These are phyloP conservation scores for Trichophyton verrucosum DNA, from an alignment of 2,329 filamentous ascomycete species.

Conservation along the genomic window DNA sequence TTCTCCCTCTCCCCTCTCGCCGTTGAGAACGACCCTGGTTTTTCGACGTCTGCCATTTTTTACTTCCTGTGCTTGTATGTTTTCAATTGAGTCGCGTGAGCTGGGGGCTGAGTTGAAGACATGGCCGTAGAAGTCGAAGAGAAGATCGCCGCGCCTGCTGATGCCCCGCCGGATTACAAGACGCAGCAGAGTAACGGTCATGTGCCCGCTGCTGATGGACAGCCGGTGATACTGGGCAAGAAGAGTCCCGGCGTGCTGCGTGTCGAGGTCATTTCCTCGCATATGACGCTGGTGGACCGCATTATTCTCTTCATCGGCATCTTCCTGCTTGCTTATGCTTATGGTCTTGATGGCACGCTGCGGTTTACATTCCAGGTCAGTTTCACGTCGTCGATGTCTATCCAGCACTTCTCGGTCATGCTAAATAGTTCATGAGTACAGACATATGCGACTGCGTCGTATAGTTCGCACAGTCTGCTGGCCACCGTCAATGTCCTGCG, in stretches of 20 bases:
- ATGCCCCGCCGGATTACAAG: neutral
- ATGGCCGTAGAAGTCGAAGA: neutral
- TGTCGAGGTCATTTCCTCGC: conserved; percentile 44
- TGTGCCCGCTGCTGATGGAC: neutral
- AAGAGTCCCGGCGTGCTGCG: conserved; percentile 45
- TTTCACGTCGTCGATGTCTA: neutral
- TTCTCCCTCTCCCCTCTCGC: too few species aligned
- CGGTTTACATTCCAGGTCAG: conserved; percentile 41
- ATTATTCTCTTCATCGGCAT: conserved; percentile 47
- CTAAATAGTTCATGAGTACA: conserved; percentile 15
- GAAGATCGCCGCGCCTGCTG: neutral
- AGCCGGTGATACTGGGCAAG: conserved; percentile 12
- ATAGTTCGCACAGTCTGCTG: conserved; percentile 42
- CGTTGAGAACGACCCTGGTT: too few species aligned
- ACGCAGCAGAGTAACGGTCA: neutral
- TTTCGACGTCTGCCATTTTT: too few species aligned
- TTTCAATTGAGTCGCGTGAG: too few species aligned
- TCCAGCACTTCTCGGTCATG: too few species aligned
- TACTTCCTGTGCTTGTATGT: too few species aligned
- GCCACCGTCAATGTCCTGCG: conserved; percentile 48
- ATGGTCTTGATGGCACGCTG: conserved; percentile 48
- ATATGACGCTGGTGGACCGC: conserved; percentile 43
- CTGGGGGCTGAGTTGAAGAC: too few species aligned
- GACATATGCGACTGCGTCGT: conserved; percentile 43
- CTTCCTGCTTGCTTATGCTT: conserved; percentile 53